phyloP scores from a whole-genome alignment of 2,329 filamentous ascomycete genomes.

The Cladosporium colombiae region DNA sequence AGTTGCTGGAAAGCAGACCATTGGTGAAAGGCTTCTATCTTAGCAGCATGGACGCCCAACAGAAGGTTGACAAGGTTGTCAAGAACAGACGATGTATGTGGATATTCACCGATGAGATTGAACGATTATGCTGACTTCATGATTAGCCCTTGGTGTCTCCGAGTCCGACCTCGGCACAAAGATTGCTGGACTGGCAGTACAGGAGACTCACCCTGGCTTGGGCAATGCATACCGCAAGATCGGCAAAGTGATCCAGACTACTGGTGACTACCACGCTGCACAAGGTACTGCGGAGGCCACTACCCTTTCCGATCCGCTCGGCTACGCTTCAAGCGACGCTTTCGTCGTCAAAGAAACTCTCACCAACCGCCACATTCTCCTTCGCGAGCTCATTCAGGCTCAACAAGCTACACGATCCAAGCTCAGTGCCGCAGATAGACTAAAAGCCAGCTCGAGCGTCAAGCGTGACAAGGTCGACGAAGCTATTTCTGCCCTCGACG shows the following conservation, averaged over 20 bases:
- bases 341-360: constrained; percentile 98
- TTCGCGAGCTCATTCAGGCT: constrained; percentile 88
- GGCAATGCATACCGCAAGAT: constrained; percentile 91
- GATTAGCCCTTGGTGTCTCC: constrained; percentile 79
- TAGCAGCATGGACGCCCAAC: constrained; percentile 92
- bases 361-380: constrained; percentile 94
- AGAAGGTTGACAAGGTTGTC: constrained; percentile 93
- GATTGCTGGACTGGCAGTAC: constrained; percentile 79
- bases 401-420: constrained; percentile 83
- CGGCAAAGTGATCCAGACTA: constrained; percentile 87
- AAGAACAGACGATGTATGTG: constrained; percentile 81
- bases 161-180: constrained; percentile 95
- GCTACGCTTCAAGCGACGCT: constrained; percentile 92
- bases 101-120: neutral
- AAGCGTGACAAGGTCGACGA: constrained; percentile 96
- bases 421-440: constrained; percentile 79
- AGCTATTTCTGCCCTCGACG: constrained; percentile 86
- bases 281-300: constrained; percentile 96
- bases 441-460: constrained; percentile 84
- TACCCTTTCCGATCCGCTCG: constrained; percentile 87
- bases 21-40: constrained; percentile 95
- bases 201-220: constrained; percentile 87
- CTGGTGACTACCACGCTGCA: constrained; percentile 92
- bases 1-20: constrained; percentile 85
- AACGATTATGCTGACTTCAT: constrained; percentile 33